Evolutionary conservation across 2,329 filamentous ascomycete species (phyloP).

Genomic region (Fusarium sp.): DNA sequence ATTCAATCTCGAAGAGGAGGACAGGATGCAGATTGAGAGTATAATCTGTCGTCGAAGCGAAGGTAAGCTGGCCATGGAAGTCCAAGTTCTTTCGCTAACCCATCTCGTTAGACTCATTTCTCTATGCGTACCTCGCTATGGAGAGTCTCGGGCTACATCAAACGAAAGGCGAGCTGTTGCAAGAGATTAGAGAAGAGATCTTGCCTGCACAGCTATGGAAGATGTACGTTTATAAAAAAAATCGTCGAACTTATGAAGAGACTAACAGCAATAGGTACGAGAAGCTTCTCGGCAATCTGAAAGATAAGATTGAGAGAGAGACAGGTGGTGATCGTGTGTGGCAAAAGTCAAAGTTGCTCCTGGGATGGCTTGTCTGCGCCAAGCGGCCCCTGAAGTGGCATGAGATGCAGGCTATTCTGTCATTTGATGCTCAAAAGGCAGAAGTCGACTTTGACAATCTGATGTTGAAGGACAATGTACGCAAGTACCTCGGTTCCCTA

Average conservation of each 20-base stretch:
- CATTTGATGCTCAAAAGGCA: constrained; percentile 35
- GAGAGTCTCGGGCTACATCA: neutral
- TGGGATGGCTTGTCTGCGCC: constrained; percentile 56
- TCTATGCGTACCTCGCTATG: neutral
- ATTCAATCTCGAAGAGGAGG: neutral
- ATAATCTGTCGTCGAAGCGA: neutral
- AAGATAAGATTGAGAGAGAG: neutral
- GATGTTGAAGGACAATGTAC: constrained; percentile 39
- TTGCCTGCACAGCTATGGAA: neutral
- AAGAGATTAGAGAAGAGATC: neutral
- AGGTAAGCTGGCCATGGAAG: neutral
- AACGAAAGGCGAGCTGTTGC: neutral
- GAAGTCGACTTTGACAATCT: constrained; percentile 30
- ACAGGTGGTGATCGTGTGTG: neutral
- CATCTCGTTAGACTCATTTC: neutral
- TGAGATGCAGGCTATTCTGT: constrained; percentile 55
- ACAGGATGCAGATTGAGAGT: neutral
- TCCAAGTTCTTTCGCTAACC: neutral
- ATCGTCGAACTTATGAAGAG: neutral
- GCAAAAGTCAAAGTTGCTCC: constrained; percentile 45
- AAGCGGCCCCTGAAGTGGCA: constrained; percentile 55
- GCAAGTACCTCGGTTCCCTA: neutral
- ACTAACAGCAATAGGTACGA: neutral
- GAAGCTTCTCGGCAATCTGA: neutral
- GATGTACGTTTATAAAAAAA: neutral